phyloP scores from a whole-genome alignment of 306 rosid genomes.

The Malus fusca region DNA sequence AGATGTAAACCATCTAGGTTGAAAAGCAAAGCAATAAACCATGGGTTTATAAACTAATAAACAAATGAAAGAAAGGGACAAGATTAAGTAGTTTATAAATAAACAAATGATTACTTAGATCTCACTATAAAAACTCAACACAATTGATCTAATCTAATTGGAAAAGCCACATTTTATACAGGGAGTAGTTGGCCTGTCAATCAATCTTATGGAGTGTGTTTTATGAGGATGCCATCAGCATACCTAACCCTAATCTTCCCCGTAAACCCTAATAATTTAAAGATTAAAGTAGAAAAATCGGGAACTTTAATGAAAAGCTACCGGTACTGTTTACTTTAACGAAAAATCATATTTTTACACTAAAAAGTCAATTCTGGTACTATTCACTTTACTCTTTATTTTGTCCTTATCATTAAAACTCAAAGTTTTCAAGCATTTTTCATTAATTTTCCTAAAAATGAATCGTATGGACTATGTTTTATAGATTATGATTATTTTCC shows the following conservation, averaged over 20 bases:
- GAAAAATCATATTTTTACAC: no score
- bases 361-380: no score
- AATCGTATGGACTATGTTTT: not conserved
- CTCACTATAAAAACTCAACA: not conserved
- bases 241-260: not conserved
- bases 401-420: no score
- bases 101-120: not conserved
- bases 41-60: not conserved
- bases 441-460: no score
- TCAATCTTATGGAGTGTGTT: not conserved
- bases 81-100: not conserved
- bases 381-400: no score
- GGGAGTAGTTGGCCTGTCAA: not conserved
- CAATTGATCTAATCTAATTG: not conserved
- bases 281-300: no score
- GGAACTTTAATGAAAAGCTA: no score
- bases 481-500: fast-evolving
- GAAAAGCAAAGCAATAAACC: not conserved
- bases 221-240: not conserved
- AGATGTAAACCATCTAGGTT: not conserved
- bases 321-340: no score
- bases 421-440: no score
- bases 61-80: not conserved
- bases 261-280: not conserved
- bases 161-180: not conserved